Conservation (phyloP, 345 rosid genomes). For the Pseudoturritis turrita region DNA sequence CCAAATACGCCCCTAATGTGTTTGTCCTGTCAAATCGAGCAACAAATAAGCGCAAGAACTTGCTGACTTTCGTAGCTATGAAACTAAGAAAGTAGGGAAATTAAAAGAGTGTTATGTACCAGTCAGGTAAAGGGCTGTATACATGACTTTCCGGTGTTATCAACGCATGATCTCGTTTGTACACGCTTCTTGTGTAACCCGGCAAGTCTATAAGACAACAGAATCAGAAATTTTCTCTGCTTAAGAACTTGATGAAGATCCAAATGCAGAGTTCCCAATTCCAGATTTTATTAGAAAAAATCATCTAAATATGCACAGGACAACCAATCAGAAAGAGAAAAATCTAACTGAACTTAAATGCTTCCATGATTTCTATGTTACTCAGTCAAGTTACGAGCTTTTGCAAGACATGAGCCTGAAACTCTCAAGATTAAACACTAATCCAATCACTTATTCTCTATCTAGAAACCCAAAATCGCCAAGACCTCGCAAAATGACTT, state of each 20-base stretch:
- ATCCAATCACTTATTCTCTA: neutral
- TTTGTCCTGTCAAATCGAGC: constrained; percentile 52
- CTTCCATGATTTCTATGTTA: neutral
- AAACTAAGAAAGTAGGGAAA: neutral
- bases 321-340: neutral
- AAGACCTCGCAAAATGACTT: neutral
- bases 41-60: neutral
- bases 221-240: neutral
- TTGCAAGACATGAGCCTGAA: neutral
- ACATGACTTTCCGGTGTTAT: constrained; percentile 95
- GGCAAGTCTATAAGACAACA: constrained; percentile 61
- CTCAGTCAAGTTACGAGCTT: neutral
- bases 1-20: constrained; percentile 74
- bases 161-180: constrained; percentile 73
- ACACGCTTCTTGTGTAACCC: constrained; percentile 85
- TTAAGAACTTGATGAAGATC: neutral
- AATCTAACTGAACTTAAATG: constrained; percentile 1
- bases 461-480: neutral
- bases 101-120: constrained; percentile 43
- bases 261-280: neutral
- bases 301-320: neutral
- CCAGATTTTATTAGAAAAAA: neutral
- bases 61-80: neutral
- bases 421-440: neutral
- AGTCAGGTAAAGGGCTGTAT: constrained; percentile 76